Percentiles rank a stretch among this genome's conserved stretches.
Evolutionary conservation across 2,329 filamentous ascomycete genomes (phyloP).

Genomic region (Aspergillus aculeatus): DNA sequence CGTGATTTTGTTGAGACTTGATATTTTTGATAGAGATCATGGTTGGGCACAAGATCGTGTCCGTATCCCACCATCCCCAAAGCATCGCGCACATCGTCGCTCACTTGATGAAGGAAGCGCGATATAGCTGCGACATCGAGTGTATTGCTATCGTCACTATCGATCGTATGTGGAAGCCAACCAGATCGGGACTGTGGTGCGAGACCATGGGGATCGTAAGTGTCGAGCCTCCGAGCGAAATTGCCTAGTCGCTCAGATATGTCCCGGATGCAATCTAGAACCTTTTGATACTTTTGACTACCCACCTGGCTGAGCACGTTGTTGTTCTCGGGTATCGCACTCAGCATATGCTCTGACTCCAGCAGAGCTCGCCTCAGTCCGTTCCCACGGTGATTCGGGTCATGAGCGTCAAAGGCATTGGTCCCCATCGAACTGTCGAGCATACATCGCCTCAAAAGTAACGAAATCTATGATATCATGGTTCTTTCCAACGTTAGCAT

Average conservation of each 20-base stretch:
- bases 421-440: conserved; percentile 1
- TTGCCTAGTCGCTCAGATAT: conserved; percentile 8
- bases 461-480: conserved; percentile 14
- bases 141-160: not conserved
- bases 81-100: conserved; percentile 10
- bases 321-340: conserved; percentile 9
- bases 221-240: conserved; percentile 4
- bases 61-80: conserved; percentile 12
- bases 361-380: conserved; percentile 2
- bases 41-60: conserved; percentile 6
- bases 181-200: not conserved
- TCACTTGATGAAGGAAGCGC: conserved; percentile 11
- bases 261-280: conserved; percentile 9
- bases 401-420: conserved; percentile 5
- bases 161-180: not conserved
- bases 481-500: conserved; percentile 1
- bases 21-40: not conserved
- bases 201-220: not conserved
- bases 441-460: conserved; percentile 10
- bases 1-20: not conserved
- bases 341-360: conserved; percentile 4
- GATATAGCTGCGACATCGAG: conserved; percentile 6
- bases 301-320: not conserved
- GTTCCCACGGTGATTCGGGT: conserved; percentile 4
- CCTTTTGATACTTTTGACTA: conserved; percentile 1